A percentile compares a stretch with the other conserved stretches of the same genome.
Evolutionary conservation across 305 asterid genomes (phyloP).

Genomic region (Rubia tinctorum): DNA sequence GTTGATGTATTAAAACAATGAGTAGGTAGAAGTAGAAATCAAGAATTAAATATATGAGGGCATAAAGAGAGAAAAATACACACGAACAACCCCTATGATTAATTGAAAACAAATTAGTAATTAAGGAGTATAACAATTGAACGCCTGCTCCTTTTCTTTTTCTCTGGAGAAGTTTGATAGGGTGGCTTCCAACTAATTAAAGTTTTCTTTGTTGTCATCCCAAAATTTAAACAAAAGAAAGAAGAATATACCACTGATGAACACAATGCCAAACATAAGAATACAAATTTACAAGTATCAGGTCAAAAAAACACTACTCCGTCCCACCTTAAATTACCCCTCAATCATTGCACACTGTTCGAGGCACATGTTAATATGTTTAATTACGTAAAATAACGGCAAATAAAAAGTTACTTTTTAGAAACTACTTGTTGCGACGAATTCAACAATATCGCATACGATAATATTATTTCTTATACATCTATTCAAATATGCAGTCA

Average conservation of each 20-base stretch:
- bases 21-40: background rate
- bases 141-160: constrained; percentile 7
- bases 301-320: too few relatives aligned
- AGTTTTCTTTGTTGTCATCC: background rate
- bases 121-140: background rate
- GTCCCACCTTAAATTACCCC: too few relatives aligned
- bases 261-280: constrained; percentile 27
- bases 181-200: constrained; percentile 5
- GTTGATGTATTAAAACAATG: background rate
- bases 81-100: constrained; percentile 7
- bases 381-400: too few relatives aligned
- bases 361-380: too few relatives aligned
- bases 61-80: background rate
- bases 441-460: too few relatives aligned
- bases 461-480: too few relatives aligned
- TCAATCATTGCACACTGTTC: too few relatives aligned
- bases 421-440: too few relatives aligned
- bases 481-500: too few relatives aligned
- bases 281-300: constrained; percentile 20
- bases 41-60: background rate
- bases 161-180: constrained; percentile 3
- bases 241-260: constrained; percentile 18
- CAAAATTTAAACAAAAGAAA: constrained; percentile 14
- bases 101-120: background rate
- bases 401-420: too few relatives aligned